Conservation (phyloP, 345 rosid species). For the Populus nigra region DNA sequence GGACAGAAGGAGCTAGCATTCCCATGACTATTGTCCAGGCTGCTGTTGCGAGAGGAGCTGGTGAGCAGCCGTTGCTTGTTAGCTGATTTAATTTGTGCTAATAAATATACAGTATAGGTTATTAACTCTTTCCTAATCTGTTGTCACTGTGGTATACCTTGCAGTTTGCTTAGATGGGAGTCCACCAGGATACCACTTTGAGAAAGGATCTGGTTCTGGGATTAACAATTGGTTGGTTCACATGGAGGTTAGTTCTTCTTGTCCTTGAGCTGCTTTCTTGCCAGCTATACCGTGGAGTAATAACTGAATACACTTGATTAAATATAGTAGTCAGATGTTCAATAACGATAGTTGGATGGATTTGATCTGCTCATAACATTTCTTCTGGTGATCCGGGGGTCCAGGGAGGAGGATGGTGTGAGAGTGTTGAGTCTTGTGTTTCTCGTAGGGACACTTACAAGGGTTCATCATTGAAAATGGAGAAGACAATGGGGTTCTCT, state of each 20-base stretch:
- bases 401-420: slow-evolving; percentile 99
- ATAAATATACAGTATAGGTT: background rate
- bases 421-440: slow-evolving; percentile 57
- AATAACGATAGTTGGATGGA: background rate
- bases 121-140: background rate
- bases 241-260: slow-evolving; percentile 61
- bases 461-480: slow-evolving; percentile 85
- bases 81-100: background rate
- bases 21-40: slow-evolving; percentile 20
- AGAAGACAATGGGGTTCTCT: slow-evolving; percentile 64
- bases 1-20: slow-evolving; percentile 11
- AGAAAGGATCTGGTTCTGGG: slow-evolving; percentile 78
- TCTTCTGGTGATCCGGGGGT: background rate
- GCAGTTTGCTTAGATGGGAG: slow-evolving; percentile 98
- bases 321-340: background rate
- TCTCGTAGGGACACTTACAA: slow-evolving; percentile 57
- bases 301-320: background rate
- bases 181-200: slow-evolving; percentile 85
- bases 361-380: background rate
- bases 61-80: background rate
- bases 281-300: background rate
- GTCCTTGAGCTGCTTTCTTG: background rate
- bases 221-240: slow-evolving; percentile 75
- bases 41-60: slow-evolving; percentile 28
- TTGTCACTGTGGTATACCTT: background rate